Evolutionary conservation across 495 filamentous ascomycete species (phyloP).

Genomic region (Podospora bellae-mahoneyi): DNA sequence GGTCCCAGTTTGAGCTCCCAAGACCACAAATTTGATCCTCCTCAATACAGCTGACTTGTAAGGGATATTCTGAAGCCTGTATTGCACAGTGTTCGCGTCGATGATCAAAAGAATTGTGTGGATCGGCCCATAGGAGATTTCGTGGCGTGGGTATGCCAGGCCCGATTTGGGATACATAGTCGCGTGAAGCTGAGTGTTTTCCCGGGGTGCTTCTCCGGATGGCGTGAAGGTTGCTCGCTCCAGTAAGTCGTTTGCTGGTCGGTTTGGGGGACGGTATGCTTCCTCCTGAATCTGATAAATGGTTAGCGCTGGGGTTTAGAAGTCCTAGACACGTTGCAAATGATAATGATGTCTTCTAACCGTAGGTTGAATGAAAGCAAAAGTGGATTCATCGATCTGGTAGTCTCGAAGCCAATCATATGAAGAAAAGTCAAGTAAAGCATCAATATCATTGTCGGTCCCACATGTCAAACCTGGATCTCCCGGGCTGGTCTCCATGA

Average conservation of each 20-base stretch:
- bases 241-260: not conserved
- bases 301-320: not conserved
- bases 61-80: no score
- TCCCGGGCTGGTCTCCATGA: not conserved
- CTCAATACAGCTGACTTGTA: no score
- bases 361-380: not conserved
- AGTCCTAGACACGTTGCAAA: not conserved
- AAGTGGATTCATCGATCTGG: not conserved
- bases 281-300: not conserved
- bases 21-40: no score
- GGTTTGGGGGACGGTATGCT: not conserved
- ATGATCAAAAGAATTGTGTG: no score
- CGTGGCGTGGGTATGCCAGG: no score
- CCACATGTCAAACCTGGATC: not conserved
- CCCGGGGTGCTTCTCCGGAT: not conserved
- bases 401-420: not conserved
- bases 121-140: no score
- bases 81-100: no score
- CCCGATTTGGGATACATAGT: no score
- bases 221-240: not conserved
- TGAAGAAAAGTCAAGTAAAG: not conserved
- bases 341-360: not conserved
- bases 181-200: not conserved
- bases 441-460: not conserved
- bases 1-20: no score